phyloP scores from a whole-genome alignment of 2,329 filamentous ascomycete species.

The Nemania serpens region DNA sequence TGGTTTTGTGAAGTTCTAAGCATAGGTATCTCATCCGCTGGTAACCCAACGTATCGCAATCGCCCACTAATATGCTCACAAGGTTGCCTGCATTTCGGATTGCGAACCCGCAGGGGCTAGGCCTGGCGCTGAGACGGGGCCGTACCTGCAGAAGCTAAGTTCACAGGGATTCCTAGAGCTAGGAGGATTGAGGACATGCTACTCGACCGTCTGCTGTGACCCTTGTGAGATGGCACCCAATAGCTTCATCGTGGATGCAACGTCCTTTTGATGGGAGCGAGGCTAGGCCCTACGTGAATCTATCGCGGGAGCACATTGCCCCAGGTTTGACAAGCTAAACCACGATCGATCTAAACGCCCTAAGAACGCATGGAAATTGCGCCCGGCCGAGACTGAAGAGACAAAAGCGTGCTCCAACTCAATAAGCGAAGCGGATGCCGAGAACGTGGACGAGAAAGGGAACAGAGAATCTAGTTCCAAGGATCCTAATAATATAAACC shows the following conservation, averaged over 20 bases:
- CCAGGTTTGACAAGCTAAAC: conserved; percentile 52
- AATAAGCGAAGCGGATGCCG: conserved; percentile 60
- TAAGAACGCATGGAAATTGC: conserved; percentile 49
- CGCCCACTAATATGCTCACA: conserved; percentile 58
- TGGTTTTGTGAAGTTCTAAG: conserved; percentile 40
- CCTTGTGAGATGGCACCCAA: conserved; percentile 67
- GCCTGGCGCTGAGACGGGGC: conserved; percentile 40
- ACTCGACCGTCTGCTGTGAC: conserved; percentile 58
- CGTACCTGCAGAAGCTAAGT: conserved; percentile 30
- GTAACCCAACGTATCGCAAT: conserved; percentile 57
- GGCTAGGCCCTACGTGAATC: conserved; percentile 64
- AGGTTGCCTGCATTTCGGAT: conserved; percentile 69
- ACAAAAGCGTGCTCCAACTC: conserved; percentile 58
- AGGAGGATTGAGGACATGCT: conserved; percentile 65
- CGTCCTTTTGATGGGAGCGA: conserved; percentile 67
- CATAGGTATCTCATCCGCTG: conserved; percentile 51
- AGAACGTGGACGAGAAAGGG: conserved; percentile 56
- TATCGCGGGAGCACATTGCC: conserved; percentile 45
- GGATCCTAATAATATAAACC: not conserved
- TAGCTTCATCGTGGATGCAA: conserved; percentile 67
- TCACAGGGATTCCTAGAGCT: conserved; percentile 50
- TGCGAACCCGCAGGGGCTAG: conserved; percentile 60
- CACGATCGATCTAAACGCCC: conserved; percentile 61
- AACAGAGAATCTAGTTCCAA: not conserved
- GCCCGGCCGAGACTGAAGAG: conserved; percentile 68